Evolutionary conservation across 148 eudicot species (phyloP).

Genomic region (Arctostaphylos glauca): DNA sequence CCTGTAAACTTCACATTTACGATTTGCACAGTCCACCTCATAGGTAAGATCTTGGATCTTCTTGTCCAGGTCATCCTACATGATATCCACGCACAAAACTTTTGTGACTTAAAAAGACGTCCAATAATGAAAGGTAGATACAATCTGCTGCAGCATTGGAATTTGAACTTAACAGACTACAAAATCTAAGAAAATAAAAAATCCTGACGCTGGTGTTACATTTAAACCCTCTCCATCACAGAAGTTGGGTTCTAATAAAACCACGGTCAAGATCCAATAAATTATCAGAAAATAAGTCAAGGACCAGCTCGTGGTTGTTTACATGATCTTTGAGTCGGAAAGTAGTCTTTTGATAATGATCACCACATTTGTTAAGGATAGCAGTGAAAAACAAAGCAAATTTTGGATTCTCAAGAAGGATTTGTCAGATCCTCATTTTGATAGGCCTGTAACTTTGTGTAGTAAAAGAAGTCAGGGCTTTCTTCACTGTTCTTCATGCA

Average conservation of each 20-base stretch:
- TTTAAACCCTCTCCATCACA: not conserved
- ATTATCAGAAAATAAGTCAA: not conserved
- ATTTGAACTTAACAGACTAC: not conserved
- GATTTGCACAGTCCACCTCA: conserved; percentile 30
- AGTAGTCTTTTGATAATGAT: not conserved
- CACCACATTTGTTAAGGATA: not conserved
- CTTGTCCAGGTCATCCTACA: conserved; percentile 43
- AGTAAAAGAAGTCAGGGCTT: not conserved
- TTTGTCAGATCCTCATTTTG: not conserved
- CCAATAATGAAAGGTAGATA: not conserved
- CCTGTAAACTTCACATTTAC: conserved; percentile 36
- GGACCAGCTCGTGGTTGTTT: not conserved
- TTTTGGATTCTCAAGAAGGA: not conserved
- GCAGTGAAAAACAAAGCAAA: not conserved
- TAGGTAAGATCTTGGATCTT: conserved; percentile 33
- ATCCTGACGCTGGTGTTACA: not conserved
- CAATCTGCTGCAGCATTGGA: not conserved
- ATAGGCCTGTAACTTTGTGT: not conserved
- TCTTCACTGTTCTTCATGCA: not conserved
- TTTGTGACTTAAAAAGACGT: not conserved
- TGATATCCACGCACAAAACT: not conserved
- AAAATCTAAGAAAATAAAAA: not conserved
- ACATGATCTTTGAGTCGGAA: not conserved
- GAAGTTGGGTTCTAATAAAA: not conserved
- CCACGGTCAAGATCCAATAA: not conserved